A percentile compares a stretch with the other conserved stretches of the same genome.
Evolutionary conservation across 2,329 filamentous ascomycete genomes (phyloP).

Genomic region (Talaromyces sp.): DNA sequence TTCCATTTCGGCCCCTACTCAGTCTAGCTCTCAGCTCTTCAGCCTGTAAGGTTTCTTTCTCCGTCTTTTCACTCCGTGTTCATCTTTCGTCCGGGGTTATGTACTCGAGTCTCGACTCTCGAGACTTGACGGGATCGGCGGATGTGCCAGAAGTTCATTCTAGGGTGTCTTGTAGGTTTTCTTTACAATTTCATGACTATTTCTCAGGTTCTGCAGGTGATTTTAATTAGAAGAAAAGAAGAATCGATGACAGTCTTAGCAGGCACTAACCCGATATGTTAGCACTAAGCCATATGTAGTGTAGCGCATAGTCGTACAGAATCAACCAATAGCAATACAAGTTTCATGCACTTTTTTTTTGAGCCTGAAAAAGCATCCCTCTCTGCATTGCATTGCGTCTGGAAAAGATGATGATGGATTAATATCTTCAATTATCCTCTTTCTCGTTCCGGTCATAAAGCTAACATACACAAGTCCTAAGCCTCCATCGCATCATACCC

Average conservation of each 20-base stretch:
- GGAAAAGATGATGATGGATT: no score
- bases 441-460: background rate
- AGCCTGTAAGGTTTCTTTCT: background rate
- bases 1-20: conserved; percentile 5
- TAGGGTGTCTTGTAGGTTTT: background rate
- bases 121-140: background rate
- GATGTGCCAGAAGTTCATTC: background rate
- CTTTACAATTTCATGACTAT: background rate
- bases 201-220: background rate
- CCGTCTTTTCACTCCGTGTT: background rate
- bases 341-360: background rate
- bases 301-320: background rate
- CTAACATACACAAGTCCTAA: background rate
- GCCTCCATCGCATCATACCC: background rate
- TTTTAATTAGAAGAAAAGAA: background rate
- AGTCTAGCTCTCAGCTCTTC: background rate
- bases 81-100: background rate
- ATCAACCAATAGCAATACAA: background rate
- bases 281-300: background rate
- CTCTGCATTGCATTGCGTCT: no score
- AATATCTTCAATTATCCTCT: background rate
- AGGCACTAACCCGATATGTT: background rate
- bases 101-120: background rate
- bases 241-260: background rate
- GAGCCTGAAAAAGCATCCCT: background rate